Evolutionary conservation across 148 eudicot genomes (phyloP), one percentile per base, ranked within the genome.

Genomic region (Silene conica): DNA sequence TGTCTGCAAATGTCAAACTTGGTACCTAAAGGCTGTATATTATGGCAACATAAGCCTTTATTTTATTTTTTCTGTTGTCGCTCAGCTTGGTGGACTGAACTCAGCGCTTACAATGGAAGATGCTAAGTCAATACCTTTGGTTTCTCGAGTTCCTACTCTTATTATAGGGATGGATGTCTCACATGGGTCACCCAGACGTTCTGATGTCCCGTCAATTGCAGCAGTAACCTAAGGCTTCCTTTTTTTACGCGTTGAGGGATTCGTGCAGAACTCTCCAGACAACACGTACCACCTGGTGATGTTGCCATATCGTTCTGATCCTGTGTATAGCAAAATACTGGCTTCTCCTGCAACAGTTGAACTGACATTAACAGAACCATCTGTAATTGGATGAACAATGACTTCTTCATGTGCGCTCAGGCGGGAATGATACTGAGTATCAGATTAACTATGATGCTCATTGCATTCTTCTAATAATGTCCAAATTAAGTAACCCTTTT

Each of bases 91-190:
- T 68, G 90, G 90, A 21, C 60, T 87, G 60, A 87, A 87, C 79
- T 85, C 86, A 0, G 19, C 74, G 58, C 74, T 87, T 22, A 10
- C 72, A 54, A 57, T 80, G 60, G 88, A 87, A 71, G 74, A 65
- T 63, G 64, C 85, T 1, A 76, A 71, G 11, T 20, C 66, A 22
- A 75, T 87, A 1, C 87, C 90, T 9, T 41, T 85, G 72, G 83
- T 83, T 13, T 85, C 90, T 1, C 55, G 64, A 62, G 75, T 67
- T 45, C 88, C 88, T 20, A 83, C 90, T 50, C 58, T 83, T 4
- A 81, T 87, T 1, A 58, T 87, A 50, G 90, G 90, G 31, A 87
- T 87, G 88, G 90, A 87, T 69, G 90, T 87, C 16, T 87, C 90
- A 5, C 90, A 87, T 77, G 88, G 88, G 0, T 81, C 88, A 9